Evolutionary conservation across 2,329 filamentous ascomycete species (phyloP).

Genomic region (Exophiala viscosa): DNA sequence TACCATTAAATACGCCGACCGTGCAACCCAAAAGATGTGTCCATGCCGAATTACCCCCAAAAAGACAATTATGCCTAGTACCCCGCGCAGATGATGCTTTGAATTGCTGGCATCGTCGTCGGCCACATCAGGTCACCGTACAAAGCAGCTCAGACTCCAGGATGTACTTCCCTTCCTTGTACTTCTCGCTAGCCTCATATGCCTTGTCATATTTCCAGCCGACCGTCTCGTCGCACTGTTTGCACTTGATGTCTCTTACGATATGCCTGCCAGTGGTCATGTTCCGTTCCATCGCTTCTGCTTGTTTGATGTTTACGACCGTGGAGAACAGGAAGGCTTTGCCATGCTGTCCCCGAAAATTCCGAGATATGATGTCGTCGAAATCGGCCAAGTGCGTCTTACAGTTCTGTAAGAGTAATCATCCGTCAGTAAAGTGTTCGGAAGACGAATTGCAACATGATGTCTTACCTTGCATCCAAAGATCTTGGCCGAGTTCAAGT

Average conservation of each 20-base stretch:
- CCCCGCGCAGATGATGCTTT: neutral
- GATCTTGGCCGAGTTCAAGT: conserved; percentile 80
- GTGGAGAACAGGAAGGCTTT: conserved; percentile 95
- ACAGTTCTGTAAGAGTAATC: conserved; percentile 56
- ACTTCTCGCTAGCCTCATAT: conserved; percentile 87
- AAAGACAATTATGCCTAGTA: no score
- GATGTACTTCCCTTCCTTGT: conserved; percentile 98
- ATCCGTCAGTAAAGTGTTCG: conserved; percentile 1
- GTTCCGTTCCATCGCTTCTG: conserved; percentile 85
- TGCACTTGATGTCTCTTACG: conserved; percentile 87
- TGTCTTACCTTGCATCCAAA: conserved; percentile 70
- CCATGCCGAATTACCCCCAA: no score
- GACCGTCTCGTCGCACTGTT: conserved; percentile 86
- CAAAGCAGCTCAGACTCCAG: conserved; percentile 43
- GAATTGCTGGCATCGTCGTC: neutral
- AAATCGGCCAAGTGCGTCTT: conserved; percentile 94
- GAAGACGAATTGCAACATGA: neutral
- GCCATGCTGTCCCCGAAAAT: conserved; percentile 96
- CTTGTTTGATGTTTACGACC: conserved; percentile 82
- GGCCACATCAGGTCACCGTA: conserved; percentile 21
- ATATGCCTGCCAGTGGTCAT: conserved; percentile 97
- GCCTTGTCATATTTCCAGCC: conserved; percentile 99
- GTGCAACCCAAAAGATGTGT: neutral
- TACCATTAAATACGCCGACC: neutral
- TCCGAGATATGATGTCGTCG: conserved; percentile 95